Evolutionary conservation across 1,284 basidiomycete genomes (phyloP).

Genomic region (Fistulina hepatica): DNA sequence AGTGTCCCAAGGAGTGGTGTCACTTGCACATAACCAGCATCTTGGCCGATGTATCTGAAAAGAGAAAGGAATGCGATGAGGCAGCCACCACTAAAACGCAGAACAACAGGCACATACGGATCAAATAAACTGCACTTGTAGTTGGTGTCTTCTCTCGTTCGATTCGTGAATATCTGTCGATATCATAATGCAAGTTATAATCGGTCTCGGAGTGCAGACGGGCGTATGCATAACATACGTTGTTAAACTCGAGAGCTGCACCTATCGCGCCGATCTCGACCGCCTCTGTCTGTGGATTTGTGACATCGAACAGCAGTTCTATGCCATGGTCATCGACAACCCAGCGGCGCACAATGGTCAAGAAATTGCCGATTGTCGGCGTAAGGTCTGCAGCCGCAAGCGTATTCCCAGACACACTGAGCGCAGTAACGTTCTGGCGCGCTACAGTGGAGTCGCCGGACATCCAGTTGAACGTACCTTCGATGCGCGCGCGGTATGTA

Average conservation of each 20-base stretch:
- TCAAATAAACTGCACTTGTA: constrained; percentile 44
- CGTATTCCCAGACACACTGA: constrained; percentile 31
- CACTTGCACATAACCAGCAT: constrained; percentile 45
- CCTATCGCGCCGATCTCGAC: constrained; percentile 48
- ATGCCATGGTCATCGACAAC: constrained; percentile 32
- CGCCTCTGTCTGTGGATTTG: constrained; percentile 34
- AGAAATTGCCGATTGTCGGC: constrained; percentile 38
- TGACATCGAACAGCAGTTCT: constrained; percentile 40
- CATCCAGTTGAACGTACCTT: constrained; percentile 36
- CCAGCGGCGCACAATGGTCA: constrained; percentile 46
- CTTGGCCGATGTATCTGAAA: constrained; percentile 26
- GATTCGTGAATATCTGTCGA: constrained; percentile 42
- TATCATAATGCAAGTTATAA: not conserved
- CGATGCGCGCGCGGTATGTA: constrained; percentile 39
- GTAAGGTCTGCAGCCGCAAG: constrained; percentile 39
- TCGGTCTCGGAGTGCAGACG: constrained; percentile 1
- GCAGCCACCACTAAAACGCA: too few relatives aligned
- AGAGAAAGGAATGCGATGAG: not conserved
- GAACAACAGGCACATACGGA: constrained; percentile 30
- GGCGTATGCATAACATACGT: constrained; percentile 24
- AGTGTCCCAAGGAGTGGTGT: constrained; percentile 45
- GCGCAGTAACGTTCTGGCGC: constrained; percentile 31
- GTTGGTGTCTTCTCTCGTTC: constrained; percentile 42
- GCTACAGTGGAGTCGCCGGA: constrained; percentile 36
- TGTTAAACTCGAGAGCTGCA: constrained; percentile 46